These are phyloP conservation scores for Pulveroboletus sp. DNA, from an alignment of 768 basidiomycete species.

Conservation along the genomic window DNA sequence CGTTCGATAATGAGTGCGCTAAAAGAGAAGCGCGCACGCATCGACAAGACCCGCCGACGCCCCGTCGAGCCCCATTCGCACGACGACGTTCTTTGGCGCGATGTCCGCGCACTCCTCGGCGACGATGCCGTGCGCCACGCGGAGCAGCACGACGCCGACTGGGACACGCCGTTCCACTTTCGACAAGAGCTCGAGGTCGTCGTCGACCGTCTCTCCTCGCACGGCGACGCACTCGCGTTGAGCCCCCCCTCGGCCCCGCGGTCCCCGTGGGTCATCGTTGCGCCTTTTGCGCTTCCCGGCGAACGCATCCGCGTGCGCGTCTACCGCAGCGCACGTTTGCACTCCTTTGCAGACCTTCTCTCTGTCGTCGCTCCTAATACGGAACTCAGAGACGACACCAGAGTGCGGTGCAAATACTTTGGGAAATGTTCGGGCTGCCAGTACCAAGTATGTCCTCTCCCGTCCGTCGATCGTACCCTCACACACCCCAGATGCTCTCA, in stretches of 20 bases:
- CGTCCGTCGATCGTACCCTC: background rate
- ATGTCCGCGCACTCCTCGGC: conserved; percentile 67
- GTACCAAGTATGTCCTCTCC: conserved; percentile 60
- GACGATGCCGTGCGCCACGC: conserved; percentile 48
- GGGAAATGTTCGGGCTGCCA: conserved; percentile 90
- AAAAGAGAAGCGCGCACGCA: conserved; percentile 32
- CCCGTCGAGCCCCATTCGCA: conserved; percentile 55
- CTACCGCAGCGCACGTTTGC: conserved; percentile 63
- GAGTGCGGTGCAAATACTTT: conserved; percentile 82
- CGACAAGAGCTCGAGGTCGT: conserved; percentile 63
- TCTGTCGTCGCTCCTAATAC: conserved; percentile 59
- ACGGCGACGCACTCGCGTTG: conserved; percentile 61
- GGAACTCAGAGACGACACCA: conserved; percentile 58
- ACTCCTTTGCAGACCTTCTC: conserved; percentile 75
- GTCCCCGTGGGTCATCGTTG: conserved; percentile 74
- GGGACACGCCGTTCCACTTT: conserved; percentile 55
- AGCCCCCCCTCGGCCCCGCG: conserved; percentile 35
- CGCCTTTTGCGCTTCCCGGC: conserved; percentile 81
- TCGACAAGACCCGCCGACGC: conserved; percentile 9
- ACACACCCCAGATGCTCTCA: conserved; percentile 65
- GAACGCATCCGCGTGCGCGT: conserved; percentile 74
- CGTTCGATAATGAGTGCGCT: conserved; percentile 12
- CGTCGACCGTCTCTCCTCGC: conserved; percentile 60
- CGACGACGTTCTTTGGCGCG: conserved; percentile 72
- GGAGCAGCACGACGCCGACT: conserved; percentile 46